Evolutionary conservation across 768 basidiomycete genomes (phyloP).

Genomic region (Boletus rubroflammeus): DNA sequence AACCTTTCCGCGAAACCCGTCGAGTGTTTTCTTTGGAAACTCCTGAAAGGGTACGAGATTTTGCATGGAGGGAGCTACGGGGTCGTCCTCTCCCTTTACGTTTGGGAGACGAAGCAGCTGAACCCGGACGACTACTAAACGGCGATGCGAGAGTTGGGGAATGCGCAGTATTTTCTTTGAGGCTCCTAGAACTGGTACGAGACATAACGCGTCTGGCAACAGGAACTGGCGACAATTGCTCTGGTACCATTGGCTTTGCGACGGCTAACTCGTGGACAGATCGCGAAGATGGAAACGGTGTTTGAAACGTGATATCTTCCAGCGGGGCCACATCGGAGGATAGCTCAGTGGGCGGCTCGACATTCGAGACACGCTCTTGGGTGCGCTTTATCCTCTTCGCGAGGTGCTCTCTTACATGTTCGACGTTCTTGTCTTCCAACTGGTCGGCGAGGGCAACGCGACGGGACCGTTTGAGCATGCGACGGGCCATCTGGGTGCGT

Average conservation of each 20-base stretch:
- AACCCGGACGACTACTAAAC: slow-evolving; percentile 44
- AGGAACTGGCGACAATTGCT: slow-evolving; percentile 45
- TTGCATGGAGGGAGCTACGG: slow-evolving; percentile 26
- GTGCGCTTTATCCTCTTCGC: slow-evolving; percentile 35
- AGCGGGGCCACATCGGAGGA: slow-evolving; percentile 5
- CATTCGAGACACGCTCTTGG: slow-evolving; percentile 7
- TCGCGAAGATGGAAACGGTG: slow-evolving; percentile 25
- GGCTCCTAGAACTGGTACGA: slow-evolving; percentile 38
- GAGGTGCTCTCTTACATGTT: slow-evolving; percentile 20
- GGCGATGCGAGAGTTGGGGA: slow-evolving; percentile 40
- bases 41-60: slow-evolving; percentile 41
- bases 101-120: slow-evolving; percentile 37
- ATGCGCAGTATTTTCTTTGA: slow-evolving; percentile 37
- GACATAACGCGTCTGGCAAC: slow-evolving; percentile 31
- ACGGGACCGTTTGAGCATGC: slow-evolving; percentile 49
- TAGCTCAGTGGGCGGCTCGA: background rate
- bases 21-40: slow-evolving; percentile 16
- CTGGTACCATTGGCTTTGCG: slow-evolving; percentile 23
- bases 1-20: slow-evolving; percentile 16
- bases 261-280: slow-evolving; percentile 23
- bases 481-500: slow-evolving; percentile 38
- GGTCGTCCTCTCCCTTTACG: slow-evolving; percentile 11
- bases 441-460: slow-evolving; percentile 28
- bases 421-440: slow-evolving; percentile 19
- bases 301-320: slow-evolving; percentile 24